Conservation (phyloP, 2,329 filamentous ascomycete species). For the Akanthomyces dipterigenus region DNA sequence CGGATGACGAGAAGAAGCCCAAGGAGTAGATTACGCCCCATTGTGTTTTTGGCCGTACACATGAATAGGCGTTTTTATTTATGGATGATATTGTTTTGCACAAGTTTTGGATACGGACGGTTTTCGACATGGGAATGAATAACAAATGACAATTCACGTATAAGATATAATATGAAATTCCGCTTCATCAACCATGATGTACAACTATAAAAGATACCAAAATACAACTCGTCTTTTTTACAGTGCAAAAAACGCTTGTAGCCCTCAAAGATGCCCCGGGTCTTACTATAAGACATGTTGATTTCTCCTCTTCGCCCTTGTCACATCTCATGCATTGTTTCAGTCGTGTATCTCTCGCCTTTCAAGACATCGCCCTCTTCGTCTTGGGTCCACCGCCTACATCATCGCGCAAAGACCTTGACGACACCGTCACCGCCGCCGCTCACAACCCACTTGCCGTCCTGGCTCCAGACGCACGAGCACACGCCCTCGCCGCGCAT, state of each 20-base stretch:
- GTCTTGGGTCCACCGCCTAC: not conserved
- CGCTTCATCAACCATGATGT: conserved; percentile 9
- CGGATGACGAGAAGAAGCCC: not conserved
- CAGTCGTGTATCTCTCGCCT: not conserved
- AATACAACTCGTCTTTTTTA: conserved; percentile 7
- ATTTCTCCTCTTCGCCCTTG: not conserved
- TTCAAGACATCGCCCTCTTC: not conserved
- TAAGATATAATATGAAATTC: not conserved
- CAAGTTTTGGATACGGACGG: not conserved
- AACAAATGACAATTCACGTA: not conserved
- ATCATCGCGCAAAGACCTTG: conserved; percentile 70
- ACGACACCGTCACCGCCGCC: conserved; percentile 93
- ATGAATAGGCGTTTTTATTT: not conserved
- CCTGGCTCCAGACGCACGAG: conserved; percentile 89
- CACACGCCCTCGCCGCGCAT: conserved; percentile 97
- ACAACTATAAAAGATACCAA: conserved; percentile 7
- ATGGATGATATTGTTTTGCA: not conserved
- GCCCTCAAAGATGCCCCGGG: not conserved
- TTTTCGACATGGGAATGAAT: not conserved
- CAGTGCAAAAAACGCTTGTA: conserved; percentile 3
- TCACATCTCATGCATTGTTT: not conserved
- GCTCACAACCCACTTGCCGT: conserved; percentile 90
- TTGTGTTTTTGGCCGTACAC: not conserved
- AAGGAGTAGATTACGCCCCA: not conserved
- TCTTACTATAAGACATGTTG: conserved; percentile 4